phyloP scores from a whole-genome alignment of 1,139 yeast genomes.

The Zhuliangozyma blackwelliae region DNA sequence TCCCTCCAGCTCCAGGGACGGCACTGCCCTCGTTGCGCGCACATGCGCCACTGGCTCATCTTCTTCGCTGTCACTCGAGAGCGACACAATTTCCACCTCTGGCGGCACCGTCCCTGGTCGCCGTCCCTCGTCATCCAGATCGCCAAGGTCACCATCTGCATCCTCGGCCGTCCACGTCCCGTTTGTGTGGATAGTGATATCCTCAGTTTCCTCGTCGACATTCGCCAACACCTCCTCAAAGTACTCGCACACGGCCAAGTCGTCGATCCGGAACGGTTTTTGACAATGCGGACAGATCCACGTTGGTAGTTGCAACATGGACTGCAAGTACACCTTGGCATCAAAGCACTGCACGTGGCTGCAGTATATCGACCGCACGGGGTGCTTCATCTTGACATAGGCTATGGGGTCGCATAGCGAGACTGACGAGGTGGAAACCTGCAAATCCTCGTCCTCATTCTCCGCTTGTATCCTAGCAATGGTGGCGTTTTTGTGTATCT shows the following conservation, averaged over 20 bases:
- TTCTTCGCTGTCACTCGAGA: conserved; percentile 8
- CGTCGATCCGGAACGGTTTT: conserved; percentile 36
- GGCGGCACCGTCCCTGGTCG: neutral
- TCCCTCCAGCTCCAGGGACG: no score
- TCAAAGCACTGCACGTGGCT: conserved; percentile 74
- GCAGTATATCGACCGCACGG: conserved; percentile 57
- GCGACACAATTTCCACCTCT: conserved; percentile 5
- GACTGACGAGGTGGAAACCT: conserved; percentile 52
- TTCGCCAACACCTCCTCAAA: conserved; percentile 45
- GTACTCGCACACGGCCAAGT: conserved; percentile 59
- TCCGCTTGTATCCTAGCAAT: conserved; percentile 41
- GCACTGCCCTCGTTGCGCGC: neutral
- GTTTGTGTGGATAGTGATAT: conserved; percentile 50
- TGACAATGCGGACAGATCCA: conserved; percentile 72
- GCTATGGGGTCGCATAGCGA: conserved; percentile 64
- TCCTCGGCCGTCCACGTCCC: conserved; percentile 49
- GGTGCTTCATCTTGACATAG: conserved; percentile 54
- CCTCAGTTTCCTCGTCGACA: conserved; percentile 46
- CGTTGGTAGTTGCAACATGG: conserved; percentile 59
- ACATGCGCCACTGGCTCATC: neutral
- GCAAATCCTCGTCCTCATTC: conserved; percentile 44
- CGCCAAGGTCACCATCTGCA: conserved; percentile 1
- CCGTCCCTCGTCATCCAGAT: neutral
- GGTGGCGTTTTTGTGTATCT: conserved; percentile 46
- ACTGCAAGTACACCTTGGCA: conserved; percentile 51